Conservation (phyloP, 164 flowering plant genomes). For the Aristolochia californica region DNA sequence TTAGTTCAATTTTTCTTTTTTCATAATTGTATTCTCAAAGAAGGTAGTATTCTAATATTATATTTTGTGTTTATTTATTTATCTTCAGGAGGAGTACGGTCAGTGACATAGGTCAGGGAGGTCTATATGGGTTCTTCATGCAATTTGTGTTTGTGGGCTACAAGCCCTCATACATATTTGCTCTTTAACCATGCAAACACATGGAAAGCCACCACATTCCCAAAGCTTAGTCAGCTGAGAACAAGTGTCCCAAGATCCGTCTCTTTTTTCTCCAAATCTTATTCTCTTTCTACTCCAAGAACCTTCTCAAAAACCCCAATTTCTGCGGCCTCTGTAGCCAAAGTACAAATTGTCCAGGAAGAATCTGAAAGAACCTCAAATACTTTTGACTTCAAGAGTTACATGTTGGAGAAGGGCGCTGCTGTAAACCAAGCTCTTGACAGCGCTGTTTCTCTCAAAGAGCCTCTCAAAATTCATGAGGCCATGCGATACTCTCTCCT, state of each 20-base stretch:
- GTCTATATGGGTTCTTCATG: slow-evolving; percentile 3
- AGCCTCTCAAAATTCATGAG: slow-evolving; percentile 51
- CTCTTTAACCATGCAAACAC: neutral
- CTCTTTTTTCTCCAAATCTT: neutral
- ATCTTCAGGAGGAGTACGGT: neutral
- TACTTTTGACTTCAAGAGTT: slow-evolving; percentile 38
- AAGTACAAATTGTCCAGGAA: slow-evolving; percentile 7
- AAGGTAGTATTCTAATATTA: too few species aligned
- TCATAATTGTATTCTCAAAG: too few species aligned
- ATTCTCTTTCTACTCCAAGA: neutral
- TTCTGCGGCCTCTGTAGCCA: slow-evolving; percentile 24
- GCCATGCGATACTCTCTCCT: slow-evolving; percentile 66
- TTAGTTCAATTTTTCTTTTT: too few species aligned
- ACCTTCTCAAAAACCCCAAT: slow-evolving; percentile 5
- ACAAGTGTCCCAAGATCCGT: neutral
- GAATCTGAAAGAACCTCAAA: slow-evolving; percentile 3
- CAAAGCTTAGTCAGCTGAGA: neutral
- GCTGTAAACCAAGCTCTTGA: slow-evolving; percentile 49
- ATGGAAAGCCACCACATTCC: neutral
- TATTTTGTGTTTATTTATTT: too few species aligned
- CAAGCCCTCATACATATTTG: neutral
- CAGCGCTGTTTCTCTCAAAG: slow-evolving; percentile 28
- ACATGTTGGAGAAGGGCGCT: slow-evolving; percentile 30
- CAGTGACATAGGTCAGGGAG: neutral
- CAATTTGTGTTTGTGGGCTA: slow-evolving; percentile 5